Evolutionary conservation across 495 filamentous ascomycete species (phyloP).

Genomic region (Platismatia glauca): DNA sequence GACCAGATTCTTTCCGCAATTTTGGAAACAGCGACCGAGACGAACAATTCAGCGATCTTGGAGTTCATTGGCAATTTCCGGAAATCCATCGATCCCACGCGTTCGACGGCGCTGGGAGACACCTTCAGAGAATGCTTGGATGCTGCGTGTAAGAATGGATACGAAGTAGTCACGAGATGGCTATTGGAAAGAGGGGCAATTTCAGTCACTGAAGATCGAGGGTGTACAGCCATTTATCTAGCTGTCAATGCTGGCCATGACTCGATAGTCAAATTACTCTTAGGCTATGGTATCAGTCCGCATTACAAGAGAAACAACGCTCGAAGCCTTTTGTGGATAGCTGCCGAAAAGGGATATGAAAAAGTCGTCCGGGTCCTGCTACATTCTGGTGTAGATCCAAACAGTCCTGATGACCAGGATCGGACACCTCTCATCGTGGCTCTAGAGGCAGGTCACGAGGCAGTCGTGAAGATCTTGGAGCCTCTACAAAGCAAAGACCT

Average conservation of each 20-base stretch:
- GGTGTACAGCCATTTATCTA: constrained; percentile 1
- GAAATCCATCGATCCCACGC: constrained; percentile 1
- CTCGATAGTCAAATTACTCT: constrained; percentile 3
- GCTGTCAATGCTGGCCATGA: constrained; percentile 4
- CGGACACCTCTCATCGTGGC: background rate
- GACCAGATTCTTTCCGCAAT: background rate
- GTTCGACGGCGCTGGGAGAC: background rate
- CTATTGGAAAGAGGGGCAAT: background rate
- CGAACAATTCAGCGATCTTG: background rate
- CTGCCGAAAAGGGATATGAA: constrained; percentile 4
- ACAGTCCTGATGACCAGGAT: background rate
- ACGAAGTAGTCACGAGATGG: constrained; percentile 4
- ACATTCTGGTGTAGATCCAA: background rate
- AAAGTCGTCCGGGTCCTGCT: constrained; percentile 4
- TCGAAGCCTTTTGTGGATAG: constrained; percentile 8
- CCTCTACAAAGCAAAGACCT: constrained; percentile 1
- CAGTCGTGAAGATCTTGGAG: constrained; percentile 2
- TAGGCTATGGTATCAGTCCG: constrained; percentile 1
- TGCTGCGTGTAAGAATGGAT: constrained; percentile 3
- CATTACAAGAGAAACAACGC: constrained; percentile 1
- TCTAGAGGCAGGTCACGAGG: background rate
- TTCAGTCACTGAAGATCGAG: constrained; percentile 5
- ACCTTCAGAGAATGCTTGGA: constrained; percentile 4
- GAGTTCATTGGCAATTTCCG: constrained; percentile 5
- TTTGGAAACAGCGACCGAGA: background rate